Conservation (phyloP, 257 asterid species). For the Knoxia roxburghii region DNA sequence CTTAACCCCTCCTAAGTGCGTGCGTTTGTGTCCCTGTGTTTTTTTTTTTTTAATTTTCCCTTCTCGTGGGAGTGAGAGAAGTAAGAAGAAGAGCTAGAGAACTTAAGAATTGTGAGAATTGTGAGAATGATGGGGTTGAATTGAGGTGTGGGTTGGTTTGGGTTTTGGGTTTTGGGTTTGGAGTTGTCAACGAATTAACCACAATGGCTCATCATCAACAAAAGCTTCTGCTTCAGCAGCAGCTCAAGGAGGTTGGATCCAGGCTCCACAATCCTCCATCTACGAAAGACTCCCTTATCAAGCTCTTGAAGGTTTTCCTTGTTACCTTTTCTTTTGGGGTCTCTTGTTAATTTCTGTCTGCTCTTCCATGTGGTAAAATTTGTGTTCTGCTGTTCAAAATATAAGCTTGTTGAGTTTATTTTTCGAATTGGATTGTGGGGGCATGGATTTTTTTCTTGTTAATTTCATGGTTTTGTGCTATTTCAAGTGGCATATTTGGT, state of each 20-base stretch:
- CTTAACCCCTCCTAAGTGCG: neutral
- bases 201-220: constrained; percentile 46
- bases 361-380: neutral
- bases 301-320: constrained; percentile 61
- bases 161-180: neutral
- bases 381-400: neutral
- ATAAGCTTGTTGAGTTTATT: neutral
- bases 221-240: constrained; percentile 43
- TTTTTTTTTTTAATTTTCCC: too few relatives aligned
- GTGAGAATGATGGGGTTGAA: neutral
- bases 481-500: too few relatives aligned
- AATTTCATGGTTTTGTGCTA: too few relatives aligned
- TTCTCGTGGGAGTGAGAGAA: neutral
- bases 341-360: neutral
- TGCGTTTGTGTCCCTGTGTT: neutral
- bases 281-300: constrained; percentile 69
- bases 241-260: constrained; percentile 42
- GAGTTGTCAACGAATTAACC: neutral
- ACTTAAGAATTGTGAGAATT: too few relatives aligned
- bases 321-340: constrained; percentile 10
- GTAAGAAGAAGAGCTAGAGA: neutral
- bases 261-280: constrained; percentile 65
- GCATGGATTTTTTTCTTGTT: neutral
- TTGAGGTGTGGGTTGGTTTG: neutral
- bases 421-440: neutral